A percentile compares a stretch with the other conserved stretches of the same genome.
Evolutionary conservation across 768 basidiomycete species (phyloP).

Genomic region (Candolleomyces aberdarensis): DNA sequence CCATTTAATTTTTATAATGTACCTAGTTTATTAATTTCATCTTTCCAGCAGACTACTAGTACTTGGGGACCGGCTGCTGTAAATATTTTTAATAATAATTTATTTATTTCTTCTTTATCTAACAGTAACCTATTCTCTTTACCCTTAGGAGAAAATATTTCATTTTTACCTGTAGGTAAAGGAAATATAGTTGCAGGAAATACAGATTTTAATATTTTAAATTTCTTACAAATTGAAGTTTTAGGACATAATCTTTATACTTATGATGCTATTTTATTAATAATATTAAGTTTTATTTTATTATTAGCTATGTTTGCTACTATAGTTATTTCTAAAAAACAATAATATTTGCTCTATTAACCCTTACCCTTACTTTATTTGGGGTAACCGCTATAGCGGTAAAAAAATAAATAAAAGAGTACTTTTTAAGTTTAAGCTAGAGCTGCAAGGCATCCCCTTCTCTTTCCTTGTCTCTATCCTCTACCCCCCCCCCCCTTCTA

Average conservation of each 20-base stretch:
- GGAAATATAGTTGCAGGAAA: neutral
- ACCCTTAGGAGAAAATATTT: neutral
- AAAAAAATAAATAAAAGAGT: no score
- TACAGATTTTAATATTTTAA: conserved; percentile 5
- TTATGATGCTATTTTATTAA: conserved; percentile 3
- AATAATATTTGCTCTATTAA: neutral
- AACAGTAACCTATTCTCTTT: no score
- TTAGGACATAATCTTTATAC: conserved; percentile 7
- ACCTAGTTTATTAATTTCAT: neutral
- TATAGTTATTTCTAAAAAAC: conserved; percentile 4
- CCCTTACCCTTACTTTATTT: no score
- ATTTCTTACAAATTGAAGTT: conserved; percentile 7
- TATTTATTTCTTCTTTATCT: neutral
- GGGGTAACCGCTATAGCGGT: no score
- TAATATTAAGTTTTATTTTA: conserved; percentile 4
- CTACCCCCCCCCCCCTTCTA: no score
- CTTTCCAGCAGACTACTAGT: neutral
- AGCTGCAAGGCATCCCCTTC: no score
- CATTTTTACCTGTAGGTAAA: neutral
- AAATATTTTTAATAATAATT: neutral
- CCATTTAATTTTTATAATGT: conserved; percentile 4
- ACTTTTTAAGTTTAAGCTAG: no score
- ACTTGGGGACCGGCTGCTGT: neutral
- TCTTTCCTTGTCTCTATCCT: no score
- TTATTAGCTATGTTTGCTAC: conserved; percentile 10